Base-by-base conservation (phyloP, 2,329 filamentous ascomycete species). In the Arthrobotrys megalospora region DNA sequence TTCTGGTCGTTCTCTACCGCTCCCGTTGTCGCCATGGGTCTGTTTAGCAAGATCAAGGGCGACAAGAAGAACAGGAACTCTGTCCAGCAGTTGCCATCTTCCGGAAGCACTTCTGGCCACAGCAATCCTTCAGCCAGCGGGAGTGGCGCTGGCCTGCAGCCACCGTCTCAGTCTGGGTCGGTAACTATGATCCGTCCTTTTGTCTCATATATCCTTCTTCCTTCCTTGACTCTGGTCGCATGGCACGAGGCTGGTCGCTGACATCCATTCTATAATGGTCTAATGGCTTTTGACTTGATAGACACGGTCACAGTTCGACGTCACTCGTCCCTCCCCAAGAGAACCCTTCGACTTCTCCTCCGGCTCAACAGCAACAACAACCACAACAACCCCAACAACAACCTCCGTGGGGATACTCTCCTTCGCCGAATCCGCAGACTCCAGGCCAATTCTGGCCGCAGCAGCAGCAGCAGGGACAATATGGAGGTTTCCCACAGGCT, bases 31-130 rank as follows among this genome's bases (percentile, higher is more conserved):
- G 66, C 60, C 66, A 77, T 77, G 73, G 73, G 73, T 45, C 32
- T 77, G 38, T 77, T 77, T 34, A 77, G 66, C 66, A 70, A 68
- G 66, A 58, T 60, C 48, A 77, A 77, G 24, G 73, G 58, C 62
- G 45, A 65, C 66, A 77, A 67, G 66, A 77, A 77, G 66, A 70
- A 77, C 32, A 77, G 73, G 55, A 58, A 77, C 60, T 77, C 73
- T 8, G 52, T 77, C 50, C 48, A 58, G n/a, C 64, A 70, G 19
- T 16, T 50, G 21, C 55, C 48, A n/a, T 58, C 71, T 19, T 19
- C 55, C 38, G 32, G 36, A 6, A 70, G 52, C 48, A 45, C 58
- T 36, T 52, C 72, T 43, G 53, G 60, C 36, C 58, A 65, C 47
- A 72, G 72, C 32, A 69, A 69, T 21, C 28, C 66, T 48, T 28